These are phyloP conservation scores for Perkinsus chesapeaki DNA, from an alignment of 169 alveolate genomes.

Conservation along the genomic window DNA sequence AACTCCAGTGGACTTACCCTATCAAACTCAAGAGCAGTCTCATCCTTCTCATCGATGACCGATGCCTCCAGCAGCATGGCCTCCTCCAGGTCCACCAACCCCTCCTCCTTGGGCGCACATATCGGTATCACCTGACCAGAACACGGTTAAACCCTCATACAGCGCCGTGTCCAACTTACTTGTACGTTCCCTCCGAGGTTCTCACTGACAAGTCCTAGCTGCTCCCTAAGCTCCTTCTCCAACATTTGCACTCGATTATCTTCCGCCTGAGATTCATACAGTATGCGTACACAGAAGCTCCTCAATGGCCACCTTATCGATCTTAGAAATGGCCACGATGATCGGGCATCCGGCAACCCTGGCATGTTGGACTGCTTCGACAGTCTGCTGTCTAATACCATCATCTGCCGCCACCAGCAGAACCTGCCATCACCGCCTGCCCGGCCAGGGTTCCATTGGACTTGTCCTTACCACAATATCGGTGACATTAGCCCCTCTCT, in stretches of 20 bases:
- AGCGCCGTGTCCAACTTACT: constrained; percentile 14
- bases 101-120: constrained; percentile 49
- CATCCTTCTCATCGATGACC: constrained; percentile 19
- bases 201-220: constrained; percentile 18
- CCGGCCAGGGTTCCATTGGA: too few species aligned
- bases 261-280: constrained; percentile 34
- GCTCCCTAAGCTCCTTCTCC: constrained; percentile 57
- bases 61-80: constrained; percentile 32
- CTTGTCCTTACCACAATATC: constrained; percentile 59
- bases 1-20: constrained; percentile 6
- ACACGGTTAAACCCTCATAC: neutral
- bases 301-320: constrained; percentile 47
- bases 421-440: constrained; percentile 21
- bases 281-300: constrained; percentile 42
- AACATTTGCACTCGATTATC: constrained; percentile 12
- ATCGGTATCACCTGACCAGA: constrained; percentile 45
- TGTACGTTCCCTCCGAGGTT: neutral
- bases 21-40: constrained; percentile 35
- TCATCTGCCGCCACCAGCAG: constrained; percentile 78
- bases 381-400: constrained; percentile 71
- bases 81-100: constrained; percentile 48
- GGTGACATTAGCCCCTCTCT: constrained; percentile 75
- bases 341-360: constrained; percentile 37
- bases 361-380: constrained; percentile 60
- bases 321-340: constrained; percentile 62